Evolutionary conservation across 306 rosid genomes (phyloP), one percentile per base, ranked within the genome.

Genomic region (Pyrus bretschneideri): DNA sequence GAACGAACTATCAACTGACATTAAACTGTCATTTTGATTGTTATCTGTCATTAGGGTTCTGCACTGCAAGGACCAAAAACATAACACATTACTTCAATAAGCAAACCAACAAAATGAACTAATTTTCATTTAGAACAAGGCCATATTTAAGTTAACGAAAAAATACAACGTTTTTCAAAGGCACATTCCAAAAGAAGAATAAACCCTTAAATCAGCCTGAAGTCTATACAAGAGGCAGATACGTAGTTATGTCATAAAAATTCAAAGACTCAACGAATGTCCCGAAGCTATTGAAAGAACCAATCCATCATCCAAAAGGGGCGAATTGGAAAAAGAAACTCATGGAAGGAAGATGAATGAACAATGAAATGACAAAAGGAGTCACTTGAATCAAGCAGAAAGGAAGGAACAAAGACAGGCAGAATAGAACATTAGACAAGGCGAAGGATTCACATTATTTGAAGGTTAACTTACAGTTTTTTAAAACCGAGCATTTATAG

Each of bases 11-110:
- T 51, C 85, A 70, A 30, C 68, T 74, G 80, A 72, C 59, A 67
- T 68, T 68, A 64, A 51, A 15, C 76, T 40, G 12, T 18, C 82
- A 52, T 67, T 58, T 35, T 30, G 78, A 75, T 35, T 13, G n/a
- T 40, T 49, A 62, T 63, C 52, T 71, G 81, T 83, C 87, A 85
- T 81, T 75, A 71, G 59, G 74, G 42, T 66, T 74, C 89, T 88
- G 88, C 82, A 83, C 38, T 61, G 77, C 21, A 18, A 73, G 25
- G 67, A 25, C 69, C 30, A 30, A 30, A 81, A 65, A 12, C 12
- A 9, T 35, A 10, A 54, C 0, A 25, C 4, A 68, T 52, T n/a
- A 30, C 29, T 35, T 25, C 35, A 49, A 60, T 44, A 69, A 18
- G 54, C 27, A 76, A 67, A 33, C 13, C 42, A 52, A 58, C 17